These are phyloP conservation scores for Guyanaporus albipodus DNA, from an alignment of 768 basidiomycete species.

Conservation along the genomic window DNA sequence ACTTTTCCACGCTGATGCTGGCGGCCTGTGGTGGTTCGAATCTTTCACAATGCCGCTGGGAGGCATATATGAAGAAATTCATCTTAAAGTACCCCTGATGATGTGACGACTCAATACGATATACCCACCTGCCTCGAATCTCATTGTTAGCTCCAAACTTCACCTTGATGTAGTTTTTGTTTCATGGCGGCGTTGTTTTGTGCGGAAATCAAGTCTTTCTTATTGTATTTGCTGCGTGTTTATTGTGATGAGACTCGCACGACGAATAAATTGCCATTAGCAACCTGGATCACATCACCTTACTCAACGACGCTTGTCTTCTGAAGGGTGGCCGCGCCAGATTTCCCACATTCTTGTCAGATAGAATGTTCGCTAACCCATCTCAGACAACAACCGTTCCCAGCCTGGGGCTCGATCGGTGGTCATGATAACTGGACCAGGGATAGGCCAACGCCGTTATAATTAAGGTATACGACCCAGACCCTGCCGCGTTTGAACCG, in stretches of 20 bases:
- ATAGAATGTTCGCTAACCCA: not conserved
- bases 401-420: not conserved
- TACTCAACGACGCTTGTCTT: conserved; percentile 1
- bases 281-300: conserved; percentile 2
- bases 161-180: conserved; percentile 5
- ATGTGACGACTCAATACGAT: not conserved
- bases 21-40: conserved; percentile 45
- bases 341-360: not conserved
- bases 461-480: no score
- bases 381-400: not conserved
- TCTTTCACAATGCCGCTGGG: conserved; percentile 57
- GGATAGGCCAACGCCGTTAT: not conserved
- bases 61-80: conserved; percentile 52
- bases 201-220: conserved; percentile 7
- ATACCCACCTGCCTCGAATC: not conserved
- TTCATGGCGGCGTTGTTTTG: conserved; percentile 18
- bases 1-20: conserved; percentile 31
- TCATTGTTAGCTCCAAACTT: conserved; percentile 3
- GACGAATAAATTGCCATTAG: no score
- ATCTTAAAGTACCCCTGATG: conserved; percentile 61
- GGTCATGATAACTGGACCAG: not conserved
- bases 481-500: no score
- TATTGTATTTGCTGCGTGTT: conserved; percentile 1
- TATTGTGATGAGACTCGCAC: not conserved
- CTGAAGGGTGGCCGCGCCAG: not conserved